These are phyloP conservation scores for Panicum miliaceum DNA, from an alignment of 176 grass and related monocot species.

Conservation along the genomic window DNA sequence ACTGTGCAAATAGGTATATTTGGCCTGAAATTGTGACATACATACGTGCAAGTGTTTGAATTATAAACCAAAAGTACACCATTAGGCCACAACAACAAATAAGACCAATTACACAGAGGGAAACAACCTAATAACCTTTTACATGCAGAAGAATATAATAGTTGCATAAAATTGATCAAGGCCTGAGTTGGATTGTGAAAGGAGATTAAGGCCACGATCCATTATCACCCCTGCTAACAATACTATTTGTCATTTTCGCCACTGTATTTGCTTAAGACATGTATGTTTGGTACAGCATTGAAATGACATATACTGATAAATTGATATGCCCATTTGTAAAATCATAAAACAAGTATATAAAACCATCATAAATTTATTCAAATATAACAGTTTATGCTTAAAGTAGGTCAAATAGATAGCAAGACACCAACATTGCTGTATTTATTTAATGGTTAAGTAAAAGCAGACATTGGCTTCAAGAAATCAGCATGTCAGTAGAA, in stretches of 20 bases:
- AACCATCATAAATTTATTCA: slow-evolving; percentile 26
- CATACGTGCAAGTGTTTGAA: neutral
- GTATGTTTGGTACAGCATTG: neutral
- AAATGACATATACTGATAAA: slow-evolving; percentile 6
- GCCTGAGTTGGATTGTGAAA: too few relatives aligned
- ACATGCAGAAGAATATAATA: neutral
- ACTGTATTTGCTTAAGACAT: slow-evolving; percentile 16
- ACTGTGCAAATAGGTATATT: neutral
- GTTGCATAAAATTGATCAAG: too few relatives aligned
- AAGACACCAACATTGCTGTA: neutral
- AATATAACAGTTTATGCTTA: slow-evolving; percentile 33
- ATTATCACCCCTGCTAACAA: too few relatives aligned
- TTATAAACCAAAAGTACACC: neutral
- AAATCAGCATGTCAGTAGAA: slow-evolving; percentile 1
- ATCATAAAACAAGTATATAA: neutral
- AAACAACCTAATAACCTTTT: neutral
- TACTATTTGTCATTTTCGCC: neutral
- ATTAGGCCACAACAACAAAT: neutral
- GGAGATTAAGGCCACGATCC: too few relatives aligned
- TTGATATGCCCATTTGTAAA: neutral
- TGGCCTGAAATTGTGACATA: neutral
- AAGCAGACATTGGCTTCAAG: slow-evolving; percentile 7
- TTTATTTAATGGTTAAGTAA: slow-evolving; percentile 10
- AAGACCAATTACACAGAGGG: neutral
- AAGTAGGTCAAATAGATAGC: neutral